These are phyloP conservation scores for Gossypium stocksii DNA, from an alignment of 345 rosid species.

Conservation along the genomic window DNA sequence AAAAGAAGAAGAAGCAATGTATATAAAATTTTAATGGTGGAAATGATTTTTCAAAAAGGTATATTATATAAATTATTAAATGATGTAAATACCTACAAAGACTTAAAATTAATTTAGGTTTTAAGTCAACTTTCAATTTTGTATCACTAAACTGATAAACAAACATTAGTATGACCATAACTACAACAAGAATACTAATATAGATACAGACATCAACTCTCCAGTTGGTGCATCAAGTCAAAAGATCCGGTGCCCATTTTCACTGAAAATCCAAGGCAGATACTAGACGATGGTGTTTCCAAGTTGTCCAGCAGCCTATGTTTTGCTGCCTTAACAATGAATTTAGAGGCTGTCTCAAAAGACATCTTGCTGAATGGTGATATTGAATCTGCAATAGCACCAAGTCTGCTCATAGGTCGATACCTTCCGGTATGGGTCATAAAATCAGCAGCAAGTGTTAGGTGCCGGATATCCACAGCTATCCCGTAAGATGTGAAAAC, in stretches of 20 bases:
- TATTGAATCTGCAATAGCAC: conserved; percentile 73
- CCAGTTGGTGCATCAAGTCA: conserved; percentile 73
- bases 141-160: too few species aligned
- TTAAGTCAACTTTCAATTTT: too few species aligned
- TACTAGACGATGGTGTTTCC: conserved; percentile 83
- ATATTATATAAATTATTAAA: too few species aligned
- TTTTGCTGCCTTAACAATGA: conserved; percentile 83
- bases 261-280: conserved; percentile 83
- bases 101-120: too few species aligned
- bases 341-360: conserved; percentile 85
- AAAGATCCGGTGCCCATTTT: conserved; percentile 91
- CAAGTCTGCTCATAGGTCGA: conserved; percentile 86
- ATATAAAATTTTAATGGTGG: too few species aligned
- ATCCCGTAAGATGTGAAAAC: conserved; percentile 79
- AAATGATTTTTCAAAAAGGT: too few species aligned
- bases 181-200: too few species aligned
- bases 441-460: conserved; percentile 77
- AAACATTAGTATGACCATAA: too few species aligned
- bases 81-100: too few species aligned
- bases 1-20: too few species aligned
- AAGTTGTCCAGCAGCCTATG: conserved; percentile 62
- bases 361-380: conserved; percentile 87
- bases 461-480: conserved; percentile 66
- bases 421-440: conserved; percentile 85
- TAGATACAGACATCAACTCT: conserved; percentile 22